Percentiles rank a stretch among this genome's conserved stretches.
Conservation (phyloP, 2,329 filamentous ascomycete genomes). For the Canariomyces notabilis region DNA sequence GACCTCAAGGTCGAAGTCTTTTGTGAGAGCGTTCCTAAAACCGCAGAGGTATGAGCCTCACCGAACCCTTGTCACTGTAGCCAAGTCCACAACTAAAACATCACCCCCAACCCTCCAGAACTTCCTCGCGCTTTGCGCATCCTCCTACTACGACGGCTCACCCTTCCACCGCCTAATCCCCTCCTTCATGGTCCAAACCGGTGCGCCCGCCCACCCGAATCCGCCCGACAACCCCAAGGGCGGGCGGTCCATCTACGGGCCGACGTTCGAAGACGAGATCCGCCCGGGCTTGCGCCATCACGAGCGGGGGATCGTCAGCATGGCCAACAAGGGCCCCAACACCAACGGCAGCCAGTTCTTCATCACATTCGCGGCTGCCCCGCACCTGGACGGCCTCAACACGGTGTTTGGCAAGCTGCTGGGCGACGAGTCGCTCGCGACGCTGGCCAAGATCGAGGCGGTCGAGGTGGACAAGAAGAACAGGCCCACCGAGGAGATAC, state of each 20-base stretch:
- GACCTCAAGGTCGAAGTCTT: slow-evolving; percentile 95
- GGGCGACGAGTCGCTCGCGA: slow-evolving; percentile 58
- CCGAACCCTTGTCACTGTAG: neutral
- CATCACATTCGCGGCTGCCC: slow-evolving; percentile 68
- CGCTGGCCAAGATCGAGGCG: slow-evolving; percentile 65
- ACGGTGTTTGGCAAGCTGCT: slow-evolving; percentile 76
- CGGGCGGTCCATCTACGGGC: slow-evolving; percentile 68
- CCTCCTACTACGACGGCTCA: slow-evolving; percentile 67
- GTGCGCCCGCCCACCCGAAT: slow-evolving; percentile 51
- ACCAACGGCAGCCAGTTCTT: slow-evolving; percentile 82
- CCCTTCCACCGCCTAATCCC: slow-evolving; percentile 78
- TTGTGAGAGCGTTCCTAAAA: slow-evolving; percentile 90
- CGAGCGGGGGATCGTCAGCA: slow-evolving; percentile 64
- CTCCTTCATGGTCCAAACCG: slow-evolving; percentile 75
- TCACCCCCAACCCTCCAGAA: slow-evolving; percentile 51
- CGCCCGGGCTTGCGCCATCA: slow-evolving; percentile 64
- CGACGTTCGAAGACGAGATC: slow-evolving; percentile 76
- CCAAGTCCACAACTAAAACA: slow-evolving; percentile 15
- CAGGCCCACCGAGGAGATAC: slow-evolving; percentile 52
- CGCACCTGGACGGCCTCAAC: slow-evolving; percentile 78
- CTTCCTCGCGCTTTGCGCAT: slow-evolving; percentile 81
- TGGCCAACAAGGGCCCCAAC: slow-evolving; percentile 71
- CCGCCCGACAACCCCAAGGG: slow-evolving; percentile 59
- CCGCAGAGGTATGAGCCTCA: slow-evolving; percentile 61
- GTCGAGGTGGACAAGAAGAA: slow-evolving; percentile 74